A percentile compares a stretch with the other conserved stretches of the same genome.
phyloP scores from a whole-genome alignment of 225 moss, liverwort and hornwort genomes.

The Bryum argenteum region DNA sequence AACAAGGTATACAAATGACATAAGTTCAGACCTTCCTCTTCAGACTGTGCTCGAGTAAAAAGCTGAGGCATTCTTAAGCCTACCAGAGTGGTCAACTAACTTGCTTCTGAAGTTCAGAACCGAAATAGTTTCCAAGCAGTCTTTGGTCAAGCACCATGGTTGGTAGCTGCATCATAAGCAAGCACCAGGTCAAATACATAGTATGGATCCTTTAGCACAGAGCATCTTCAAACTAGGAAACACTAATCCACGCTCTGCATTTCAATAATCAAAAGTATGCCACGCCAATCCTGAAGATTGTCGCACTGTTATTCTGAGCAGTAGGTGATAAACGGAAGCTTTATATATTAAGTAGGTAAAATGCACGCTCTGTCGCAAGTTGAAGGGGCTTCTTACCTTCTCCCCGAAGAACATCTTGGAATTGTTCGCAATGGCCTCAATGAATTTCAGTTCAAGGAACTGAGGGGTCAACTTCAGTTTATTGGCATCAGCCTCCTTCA shows the following conservation, averaged over 20 bases:
- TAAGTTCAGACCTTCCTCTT: slow-evolving; percentile 11
- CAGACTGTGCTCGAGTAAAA: slow-evolving; percentile 18
- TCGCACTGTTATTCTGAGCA: not conserved
- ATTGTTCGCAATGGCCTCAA: slow-evolving; percentile 91
- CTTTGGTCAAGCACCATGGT: slow-evolving; percentile 92
- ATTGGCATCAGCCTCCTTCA: slow-evolving; percentile 92
- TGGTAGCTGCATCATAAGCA: slow-evolving; percentile 66
- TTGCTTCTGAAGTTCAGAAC: slow-evolving; percentile 51
- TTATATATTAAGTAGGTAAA: not conserved
- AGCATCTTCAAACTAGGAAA: slow-evolving; percentile 6
- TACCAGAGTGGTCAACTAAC: slow-evolving; percentile 34
- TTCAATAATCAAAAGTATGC: slow-evolving; percentile 1
- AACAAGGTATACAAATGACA: slow-evolving; percentile 26
- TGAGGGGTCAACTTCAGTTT: slow-evolving; percentile 92
- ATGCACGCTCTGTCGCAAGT: not conserved
- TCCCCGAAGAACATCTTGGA: slow-evolving; percentile 97
- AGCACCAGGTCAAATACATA: slow-evolving; percentile 25
- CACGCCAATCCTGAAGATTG: not conserved
- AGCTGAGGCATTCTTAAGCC: slow-evolving; percentile 11
- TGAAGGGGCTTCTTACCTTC: slow-evolving; percentile 57
- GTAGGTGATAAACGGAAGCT: not conserved
- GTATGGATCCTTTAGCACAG: slow-evolving; percentile 2
- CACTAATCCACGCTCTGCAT: slow-evolving; percentile 9
- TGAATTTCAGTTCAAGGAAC: slow-evolving; percentile 86
- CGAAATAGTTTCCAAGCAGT: slow-evolving; percentile 77